phyloP scores from a whole-genome alignment of 2,329 filamentous ascomycete genomes.

The Davidsoniella neocaledoniae region DNA sequence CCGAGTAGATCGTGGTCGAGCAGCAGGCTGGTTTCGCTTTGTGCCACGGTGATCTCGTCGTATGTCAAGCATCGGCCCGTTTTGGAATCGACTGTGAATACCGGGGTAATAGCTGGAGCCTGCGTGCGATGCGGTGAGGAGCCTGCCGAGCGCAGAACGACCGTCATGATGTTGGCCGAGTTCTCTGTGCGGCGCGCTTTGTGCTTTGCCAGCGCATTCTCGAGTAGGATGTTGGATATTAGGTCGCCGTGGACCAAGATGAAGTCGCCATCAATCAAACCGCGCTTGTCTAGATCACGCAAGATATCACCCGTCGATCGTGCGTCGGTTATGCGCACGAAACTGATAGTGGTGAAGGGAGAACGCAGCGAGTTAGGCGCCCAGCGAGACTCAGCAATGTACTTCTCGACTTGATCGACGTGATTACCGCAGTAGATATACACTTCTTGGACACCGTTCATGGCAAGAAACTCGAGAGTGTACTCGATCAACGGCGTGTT shows the following conservation, averaged over 20 bases:
- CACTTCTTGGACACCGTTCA: constrained; percentile 87
- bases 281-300: constrained; percentile 76
- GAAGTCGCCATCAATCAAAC: constrained; percentile 78
- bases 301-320: constrained; percentile 85
- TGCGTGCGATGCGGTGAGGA: constrained; percentile 58
- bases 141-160: constrained; percentile 69
- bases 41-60: constrained; percentile 65
- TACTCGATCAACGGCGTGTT: constrained; percentile 96
- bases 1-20: constrained; percentile 70
- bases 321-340: constrained; percentile 70
- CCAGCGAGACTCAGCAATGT: constrained; percentile 62
- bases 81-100: constrained; percentile 72
- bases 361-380: constrained; percentile 38
- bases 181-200: constrained; percentile 64
- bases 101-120: constrained; percentile 53
- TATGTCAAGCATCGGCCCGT: constrained; percentile 80
- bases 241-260: constrained; percentile 84
- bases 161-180: constrained; percentile 95
- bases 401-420: constrained; percentile 70
- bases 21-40: constrained; percentile 46
- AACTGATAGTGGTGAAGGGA: constrained; percentile 64
- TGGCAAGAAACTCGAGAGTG: constrained; percentile 87
- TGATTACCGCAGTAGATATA: constrained; percentile 85
- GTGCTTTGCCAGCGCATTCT: constrained; percentile 60
- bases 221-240: constrained; percentile 77